These are phyloP conservation scores for Podospora fimiseda DNA, from an alignment of 495 filamentous ascomycete species.

Conservation along the genomic window DNA sequence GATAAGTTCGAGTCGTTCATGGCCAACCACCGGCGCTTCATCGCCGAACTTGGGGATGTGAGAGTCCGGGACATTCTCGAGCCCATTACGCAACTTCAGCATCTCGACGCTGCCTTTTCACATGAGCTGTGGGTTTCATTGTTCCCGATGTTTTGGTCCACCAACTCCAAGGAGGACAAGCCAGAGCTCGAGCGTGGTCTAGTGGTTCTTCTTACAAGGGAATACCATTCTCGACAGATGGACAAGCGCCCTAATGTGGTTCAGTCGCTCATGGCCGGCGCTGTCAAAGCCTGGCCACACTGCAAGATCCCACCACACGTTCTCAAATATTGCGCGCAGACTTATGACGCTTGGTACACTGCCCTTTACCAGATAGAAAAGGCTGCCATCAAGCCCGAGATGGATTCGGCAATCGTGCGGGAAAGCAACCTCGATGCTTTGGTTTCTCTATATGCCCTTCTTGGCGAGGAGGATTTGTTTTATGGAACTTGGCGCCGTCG, in stretches of 20 bases:
- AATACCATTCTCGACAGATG: conserved; percentile 88
- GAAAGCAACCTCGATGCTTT: conserved; percentile 94
- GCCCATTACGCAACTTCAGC: conserved; percentile 89
- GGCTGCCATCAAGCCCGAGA: conserved; percentile 68
- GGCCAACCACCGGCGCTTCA: conserved; percentile 69
- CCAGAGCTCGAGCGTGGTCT: conserved; percentile 86
- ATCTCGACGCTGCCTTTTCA: conserved; percentile 71
- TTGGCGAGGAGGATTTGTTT: conserved; percentile 95
- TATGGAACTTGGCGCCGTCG: conserved; percentile 96
- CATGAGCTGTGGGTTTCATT: conserved; percentile 84
- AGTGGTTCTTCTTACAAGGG: conserved; percentile 79
- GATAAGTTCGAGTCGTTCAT: conserved; percentile 77
- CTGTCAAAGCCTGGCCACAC: conserved; percentile 69
- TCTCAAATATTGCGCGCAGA: conserved; percentile 84
- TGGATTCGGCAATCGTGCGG: conserved; percentile 73
- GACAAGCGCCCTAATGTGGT: conserved; percentile 94
- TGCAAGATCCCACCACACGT: conserved; percentile 93
- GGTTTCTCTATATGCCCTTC: conserved; percentile 77
- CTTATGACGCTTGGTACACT: conserved; percentile 94
- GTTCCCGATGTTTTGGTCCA: conserved; percentile 91
- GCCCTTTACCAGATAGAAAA: conserved; percentile 80
- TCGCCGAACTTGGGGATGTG: conserved; percentile 73
- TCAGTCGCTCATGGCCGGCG: conserved; percentile 79
- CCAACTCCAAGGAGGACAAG: conserved; percentile 77
- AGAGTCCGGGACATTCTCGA: conserved; percentile 81